Evolutionary conservation across 1,139 yeast genomes (phyloP).

Genomic region (Scheffersomyces lignicola): DNA sequence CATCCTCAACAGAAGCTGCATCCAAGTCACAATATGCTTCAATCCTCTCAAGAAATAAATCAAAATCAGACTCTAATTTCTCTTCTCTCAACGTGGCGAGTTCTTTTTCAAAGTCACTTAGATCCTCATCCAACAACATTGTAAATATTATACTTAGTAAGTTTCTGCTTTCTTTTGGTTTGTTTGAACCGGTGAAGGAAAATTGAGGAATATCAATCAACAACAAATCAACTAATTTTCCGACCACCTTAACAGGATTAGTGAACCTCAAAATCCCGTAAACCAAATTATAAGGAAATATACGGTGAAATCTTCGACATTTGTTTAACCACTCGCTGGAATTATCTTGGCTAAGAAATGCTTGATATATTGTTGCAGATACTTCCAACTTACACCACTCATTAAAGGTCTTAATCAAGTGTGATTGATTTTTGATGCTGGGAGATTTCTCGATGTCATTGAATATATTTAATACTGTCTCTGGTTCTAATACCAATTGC

Average conservation of each 20-base stretch:
- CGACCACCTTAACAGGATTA: conserved; percentile 81
- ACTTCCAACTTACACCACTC: conserved; percentile 82
- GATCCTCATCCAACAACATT: conserved; percentile 75
- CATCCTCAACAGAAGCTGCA: conserved; percentile 16
- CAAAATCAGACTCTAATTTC: conserved; percentile 16
- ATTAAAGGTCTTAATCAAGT: conserved; percentile 64
- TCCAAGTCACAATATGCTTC: conserved; percentile 22
- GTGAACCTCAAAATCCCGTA: conserved; percentile 76
- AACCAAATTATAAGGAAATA: conserved; percentile 76
- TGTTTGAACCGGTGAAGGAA: conserved; percentile 19
- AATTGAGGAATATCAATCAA: conserved; percentile 66
- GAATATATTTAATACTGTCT: conserved; percentile 51
- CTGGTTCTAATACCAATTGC: conserved; percentile 49
- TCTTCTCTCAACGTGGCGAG: conserved; percentile 45
- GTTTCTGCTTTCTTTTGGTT: conserved; percentile 34
- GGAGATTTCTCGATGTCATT: conserved; percentile 59
- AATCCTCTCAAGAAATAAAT: conserved; percentile 25
- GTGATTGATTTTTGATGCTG: conserved; percentile 62
- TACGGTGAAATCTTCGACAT: conserved; percentile 63
- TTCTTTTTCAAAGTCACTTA: conserved; percentile 62
- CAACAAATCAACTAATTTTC: conserved; percentile 73
- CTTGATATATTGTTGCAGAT: conserved; percentile 79
- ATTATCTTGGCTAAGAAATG: conserved; percentile 77
- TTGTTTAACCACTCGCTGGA: conserved; percentile 73
- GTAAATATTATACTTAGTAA: conserved; percentile 72